Evolutionary conservation across 2,329 filamentous ascomycete genomes (phyloP), one percentile per base, ranked within the genome.

Genomic region (Xylariaceae sp.): DNA sequence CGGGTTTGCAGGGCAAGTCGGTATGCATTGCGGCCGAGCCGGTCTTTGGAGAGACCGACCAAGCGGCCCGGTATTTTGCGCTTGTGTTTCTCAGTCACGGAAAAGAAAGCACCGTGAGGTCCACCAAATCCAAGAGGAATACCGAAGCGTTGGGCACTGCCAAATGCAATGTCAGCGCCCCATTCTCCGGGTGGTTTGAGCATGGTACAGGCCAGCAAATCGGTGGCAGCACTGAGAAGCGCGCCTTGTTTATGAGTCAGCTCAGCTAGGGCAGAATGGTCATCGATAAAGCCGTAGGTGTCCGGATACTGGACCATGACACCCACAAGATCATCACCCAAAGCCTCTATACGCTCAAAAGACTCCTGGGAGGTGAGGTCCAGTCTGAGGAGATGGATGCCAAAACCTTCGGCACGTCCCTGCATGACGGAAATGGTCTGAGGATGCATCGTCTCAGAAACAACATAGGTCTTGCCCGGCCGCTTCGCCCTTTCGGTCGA

Each of bases 21-120:
- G 59, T 95, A 85, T 5, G 92, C 93, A 12, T 81, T 86, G 57
- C 89, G 83, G 7, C 93, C 93, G 5, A 91, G 78, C 49, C 93
- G 82, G 67, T 97, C 93, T 72, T 95, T 96, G 46, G 93, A 96
- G 3, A 97, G 80, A 61, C 93, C 93, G 56, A 97, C 88, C 31
- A 97, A 75, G 60, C 93, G 88, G 41, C 92, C 93, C 5, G 93
- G 93, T 58, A 97, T 93, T 75, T 95, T 96, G 54, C 93, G 83
- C 82, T 97, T 97, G 75, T 93, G 85, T 72, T 93, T 90, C 45
- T 97, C 92, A 49, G 84, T 84, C 49, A 92, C 91, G 17, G 93
- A 89, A 69, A 97, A 97, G 81, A 97, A 97, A 16, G 92, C 93
- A 22, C 93, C 93, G 66, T 97, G 93, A n/a, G 93, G 93, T 17